A percentile compares a stretch with the other conserved stretches of the same genome.
These are phyloP conservation scores for Angomonas ambiguus DNA, from an alignment of 208 protist genomes.

Conservation along the genomic window DNA sequence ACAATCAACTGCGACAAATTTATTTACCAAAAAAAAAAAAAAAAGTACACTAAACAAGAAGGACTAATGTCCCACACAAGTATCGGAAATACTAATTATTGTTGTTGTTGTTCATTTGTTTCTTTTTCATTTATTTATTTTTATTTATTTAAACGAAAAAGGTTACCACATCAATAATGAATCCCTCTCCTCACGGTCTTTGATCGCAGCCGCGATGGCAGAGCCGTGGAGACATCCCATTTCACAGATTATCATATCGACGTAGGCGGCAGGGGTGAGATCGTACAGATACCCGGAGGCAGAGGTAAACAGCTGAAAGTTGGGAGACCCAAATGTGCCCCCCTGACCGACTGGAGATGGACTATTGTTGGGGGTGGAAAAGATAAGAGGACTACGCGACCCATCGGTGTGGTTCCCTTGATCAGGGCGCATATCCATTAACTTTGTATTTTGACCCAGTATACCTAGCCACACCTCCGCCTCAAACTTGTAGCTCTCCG, in stretches of 20 bases:
- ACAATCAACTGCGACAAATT: no score
- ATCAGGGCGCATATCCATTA: constrained; percentile 38
- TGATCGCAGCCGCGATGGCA: constrained; percentile 66
- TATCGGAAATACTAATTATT: no score
- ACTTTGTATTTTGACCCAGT: constrained; percentile 94
- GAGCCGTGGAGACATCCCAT: constrained; percentile 80
- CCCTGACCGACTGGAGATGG: background rate
- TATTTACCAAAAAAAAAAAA: no score
- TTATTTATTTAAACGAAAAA: no score
- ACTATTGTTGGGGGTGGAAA: background rate
- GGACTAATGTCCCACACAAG: no score
- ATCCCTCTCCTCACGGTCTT: constrained; percentile 57
- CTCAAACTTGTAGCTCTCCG: constrained; percentile 98
- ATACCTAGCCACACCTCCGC: constrained; percentile 94
- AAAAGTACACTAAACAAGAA: no score
- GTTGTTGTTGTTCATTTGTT: no score
- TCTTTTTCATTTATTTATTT: no score
- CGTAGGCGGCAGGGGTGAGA: constrained; percentile 64
- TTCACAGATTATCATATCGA: constrained; percentile 86
- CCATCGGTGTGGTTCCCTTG: constrained; percentile 11
- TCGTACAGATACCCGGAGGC: constrained; percentile 75
- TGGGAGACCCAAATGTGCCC: background rate
- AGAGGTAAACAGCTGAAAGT: constrained; percentile 17
- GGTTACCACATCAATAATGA: constrained; percentile 24
- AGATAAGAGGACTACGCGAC: background rate